phyloP scores from a whole-genome alignment of 108 stramenopile genomes.

The Mediolabrus comicus region DNA sequence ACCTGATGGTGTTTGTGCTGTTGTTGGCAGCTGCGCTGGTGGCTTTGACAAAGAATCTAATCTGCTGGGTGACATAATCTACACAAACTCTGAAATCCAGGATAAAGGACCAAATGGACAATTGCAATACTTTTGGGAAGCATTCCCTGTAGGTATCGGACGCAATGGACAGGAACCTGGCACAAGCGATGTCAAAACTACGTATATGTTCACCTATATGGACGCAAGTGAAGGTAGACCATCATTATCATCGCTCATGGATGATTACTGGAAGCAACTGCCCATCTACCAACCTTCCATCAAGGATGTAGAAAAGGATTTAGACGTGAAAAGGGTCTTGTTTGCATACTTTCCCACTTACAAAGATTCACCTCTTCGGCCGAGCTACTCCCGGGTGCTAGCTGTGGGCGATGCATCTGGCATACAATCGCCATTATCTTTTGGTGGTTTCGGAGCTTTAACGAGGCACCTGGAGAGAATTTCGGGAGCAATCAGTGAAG shows the following conservation, averaged over 20 bases:
- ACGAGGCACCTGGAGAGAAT: conserved; percentile 88
- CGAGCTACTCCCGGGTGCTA: conserved; percentile 74
- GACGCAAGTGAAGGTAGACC: conserved; percentile 84
- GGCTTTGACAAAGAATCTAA: conserved; percentile 84
- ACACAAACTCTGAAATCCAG: conserved; percentile 82
- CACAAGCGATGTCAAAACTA: conserved; percentile 78
- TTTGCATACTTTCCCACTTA: conserved; percentile 95
- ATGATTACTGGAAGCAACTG: conserved; percentile 92
- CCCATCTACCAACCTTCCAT: conserved; percentile 85
- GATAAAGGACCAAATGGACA: conserved; percentile 59
- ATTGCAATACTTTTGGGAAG: conserved; percentile 96
- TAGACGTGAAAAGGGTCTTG: conserved; percentile 84
- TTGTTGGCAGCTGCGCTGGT: conserved; percentile 86
- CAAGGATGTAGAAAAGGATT: conserved; percentile 63
- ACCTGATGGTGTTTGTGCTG: conserved; percentile 89
- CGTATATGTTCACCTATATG: conserved; percentile 89
- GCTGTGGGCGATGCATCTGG: conserved; percentile 91
- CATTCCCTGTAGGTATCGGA: conserved; percentile 91
- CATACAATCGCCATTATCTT: conserved; percentile 92
- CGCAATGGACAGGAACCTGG: conserved; percentile 65
- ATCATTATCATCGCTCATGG: conserved; percentile 71
- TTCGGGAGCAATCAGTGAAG: conserved; percentile 76
- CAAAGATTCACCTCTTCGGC: conserved; percentile 87
- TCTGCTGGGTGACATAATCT: conserved; percentile 88
- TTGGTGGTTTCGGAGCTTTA: conserved; percentile 95